Conservation (phyloP, 805 yeast genomes). For the Candida tammaniensis region DNA sequence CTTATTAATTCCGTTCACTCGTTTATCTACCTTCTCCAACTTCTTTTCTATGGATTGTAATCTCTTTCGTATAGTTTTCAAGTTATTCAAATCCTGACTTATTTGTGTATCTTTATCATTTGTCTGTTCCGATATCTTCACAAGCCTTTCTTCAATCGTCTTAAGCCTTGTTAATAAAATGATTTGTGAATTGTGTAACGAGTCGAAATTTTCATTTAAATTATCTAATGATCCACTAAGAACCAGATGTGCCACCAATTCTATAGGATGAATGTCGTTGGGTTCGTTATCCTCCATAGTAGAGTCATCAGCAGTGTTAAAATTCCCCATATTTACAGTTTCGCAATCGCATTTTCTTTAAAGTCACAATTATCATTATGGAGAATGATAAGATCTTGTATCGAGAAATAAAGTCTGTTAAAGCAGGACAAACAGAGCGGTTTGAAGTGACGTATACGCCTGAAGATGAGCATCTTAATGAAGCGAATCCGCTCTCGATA, state of each 20-base stretch:
- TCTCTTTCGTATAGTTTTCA: conserved; percentile 31
- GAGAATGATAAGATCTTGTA: conserved; percentile 21
- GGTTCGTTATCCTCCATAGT: background rate
- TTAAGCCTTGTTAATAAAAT: conserved; percentile 49
- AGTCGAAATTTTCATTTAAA: conserved; percentile 48
- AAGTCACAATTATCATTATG: too few species aligned
- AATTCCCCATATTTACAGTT: too few species aligned
- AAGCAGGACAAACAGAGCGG: conserved; percentile 60
- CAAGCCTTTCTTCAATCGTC: conserved; percentile 37
- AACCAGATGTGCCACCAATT: conserved; percentile 54
- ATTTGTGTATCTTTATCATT: conserved; percentile 18
- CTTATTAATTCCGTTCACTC: conserved; percentile 1
- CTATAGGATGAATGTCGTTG: conserved; percentile 53
- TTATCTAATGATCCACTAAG: conserved; percentile 54
- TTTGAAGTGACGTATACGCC: conserved; percentile 52
- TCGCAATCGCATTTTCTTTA: too few species aligned
- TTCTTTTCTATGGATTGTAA: conserved; percentile 24
- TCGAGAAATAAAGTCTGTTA: conserved; percentile 43
- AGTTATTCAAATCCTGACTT: conserved; percentile 16
- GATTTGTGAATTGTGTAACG: conserved; percentile 55
- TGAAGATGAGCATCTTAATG: background rate
- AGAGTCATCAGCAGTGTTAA: too few species aligned
- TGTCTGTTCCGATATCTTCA: conserved; percentile 17
- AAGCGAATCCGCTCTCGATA: conserved; percentile 1
- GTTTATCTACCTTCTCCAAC: conserved; percentile 18